These are phyloP conservation scores for Rosa chinensis DNA, from an alignment of 306 rosid species.

Conservation along the genomic window DNA sequence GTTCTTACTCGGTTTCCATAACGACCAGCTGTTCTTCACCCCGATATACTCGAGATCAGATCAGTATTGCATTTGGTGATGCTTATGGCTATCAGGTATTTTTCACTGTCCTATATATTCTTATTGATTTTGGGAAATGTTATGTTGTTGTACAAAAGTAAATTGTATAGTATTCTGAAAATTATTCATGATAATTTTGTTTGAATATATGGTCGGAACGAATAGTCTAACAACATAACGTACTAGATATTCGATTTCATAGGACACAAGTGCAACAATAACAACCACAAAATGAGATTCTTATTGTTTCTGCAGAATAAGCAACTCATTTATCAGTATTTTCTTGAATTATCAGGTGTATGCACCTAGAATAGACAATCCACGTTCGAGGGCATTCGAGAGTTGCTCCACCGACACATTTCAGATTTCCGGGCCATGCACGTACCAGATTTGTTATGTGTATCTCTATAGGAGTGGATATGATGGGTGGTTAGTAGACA, in stretches of 20 bases:
- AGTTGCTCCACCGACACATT: slow-evolving; percentile 80
- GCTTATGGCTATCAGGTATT: slow-evolving; percentile 85
- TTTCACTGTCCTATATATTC: neutral
- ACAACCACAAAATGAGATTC: neutral
- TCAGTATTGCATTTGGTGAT: slow-evolving; percentile 82
- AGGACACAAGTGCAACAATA: neutral
- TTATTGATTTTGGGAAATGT: neutral
- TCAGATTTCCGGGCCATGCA: slow-evolving; percentile 69
- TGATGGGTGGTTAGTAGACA: slow-evolving; percentile 83
- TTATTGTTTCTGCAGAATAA: neutral
- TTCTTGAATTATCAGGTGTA: slow-evolving; percentile 50
- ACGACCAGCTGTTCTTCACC: slow-evolving; percentile 77
- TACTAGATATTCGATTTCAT: neutral
- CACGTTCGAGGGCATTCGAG: slow-evolving; percentile 61
- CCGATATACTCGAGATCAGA: slow-evolving; percentile 66
- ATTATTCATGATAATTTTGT: neutral
- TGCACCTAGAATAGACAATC: slow-evolving; percentile 65
- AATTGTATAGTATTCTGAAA: neutral
- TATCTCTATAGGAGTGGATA: slow-evolving; percentile 68
- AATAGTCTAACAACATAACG: neutral
- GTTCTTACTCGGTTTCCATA: slow-evolving; percentile 61
- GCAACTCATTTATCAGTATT: neutral
- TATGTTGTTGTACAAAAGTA: neutral
- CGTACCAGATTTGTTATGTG: slow-evolving; percentile 57
- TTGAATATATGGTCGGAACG: neutral